Conservation (phyloP, 371 early-diverging fungal genomes). For the Sporodiniella umbellata region DNA sequence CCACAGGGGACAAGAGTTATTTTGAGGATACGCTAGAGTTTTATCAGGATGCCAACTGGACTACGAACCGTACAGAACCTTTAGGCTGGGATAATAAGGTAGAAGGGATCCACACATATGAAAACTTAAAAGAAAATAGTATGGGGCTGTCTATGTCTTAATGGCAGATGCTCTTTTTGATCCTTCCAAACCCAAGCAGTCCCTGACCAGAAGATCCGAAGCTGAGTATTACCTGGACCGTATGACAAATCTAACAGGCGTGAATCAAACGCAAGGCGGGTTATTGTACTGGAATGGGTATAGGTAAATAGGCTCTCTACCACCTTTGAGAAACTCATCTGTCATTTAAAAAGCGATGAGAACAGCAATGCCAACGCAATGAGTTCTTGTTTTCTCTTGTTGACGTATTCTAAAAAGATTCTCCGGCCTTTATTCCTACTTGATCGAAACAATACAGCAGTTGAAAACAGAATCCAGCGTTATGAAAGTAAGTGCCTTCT, state of each 20-base stretch:
- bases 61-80: constrained; percentile 11
- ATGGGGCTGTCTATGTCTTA: constrained; percentile 32
- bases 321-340: neutral
- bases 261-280: constrained; percentile 37
- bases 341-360: constrained; percentile 1
- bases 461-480: constrained; percentile 4
- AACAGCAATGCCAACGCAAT: constrained; percentile 20
- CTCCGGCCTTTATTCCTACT: constrained; percentile 7
- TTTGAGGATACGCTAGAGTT: constrained; percentile 26
- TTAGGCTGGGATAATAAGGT: constrained; percentile 32
- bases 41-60: constrained; percentile 9
- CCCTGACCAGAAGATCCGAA: constrained; percentile 11
- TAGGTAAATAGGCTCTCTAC: constrained; percentile 13
- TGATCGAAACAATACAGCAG: neutral
- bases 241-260: constrained; percentile 9
- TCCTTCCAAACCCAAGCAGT: neutral
- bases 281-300: constrained; percentile 39
- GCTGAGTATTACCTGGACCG: constrained; percentile 33
- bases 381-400: constrained; percentile 14
- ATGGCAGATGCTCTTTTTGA: constrained; percentile 25
- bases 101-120: no score
- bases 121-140: constrained; percentile 6
- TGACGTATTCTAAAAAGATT: constrained; percentile 12
- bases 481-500: constrained; percentile 18
- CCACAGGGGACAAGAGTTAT: constrained; percentile 32